Percentiles rank a stretch among this genome's conserved stretches.
Conservation (phyloP, 2,329 filamentous ascomycete genomes). For the Cytospora piceicola region DNA sequence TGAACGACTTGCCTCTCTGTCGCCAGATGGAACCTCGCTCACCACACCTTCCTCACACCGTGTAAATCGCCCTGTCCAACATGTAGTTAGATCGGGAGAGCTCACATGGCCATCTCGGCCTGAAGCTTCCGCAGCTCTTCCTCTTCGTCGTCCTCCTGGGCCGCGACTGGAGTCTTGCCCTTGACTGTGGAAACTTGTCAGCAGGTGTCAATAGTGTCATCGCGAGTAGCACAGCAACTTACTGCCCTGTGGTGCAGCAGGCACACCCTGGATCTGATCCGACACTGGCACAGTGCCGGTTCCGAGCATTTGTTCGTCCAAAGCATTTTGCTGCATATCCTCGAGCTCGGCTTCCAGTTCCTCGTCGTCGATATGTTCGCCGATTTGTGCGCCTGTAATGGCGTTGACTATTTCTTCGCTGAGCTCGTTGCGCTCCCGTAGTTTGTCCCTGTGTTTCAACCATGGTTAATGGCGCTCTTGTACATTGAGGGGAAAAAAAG, state of each 20-base stretch:
- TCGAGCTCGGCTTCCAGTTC: constrained; percentile 88
- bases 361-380: constrained; percentile 77
- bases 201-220: background rate
- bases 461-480: constrained; percentile 37
- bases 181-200: constrained; percentile 45
- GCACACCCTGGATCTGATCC: constrained; percentile 77
- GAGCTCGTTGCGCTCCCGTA: constrained; percentile 89
- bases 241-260: constrained; percentile 76
- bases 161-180: constrained; percentile 51
- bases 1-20: constrained; percentile 1
- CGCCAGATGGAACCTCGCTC: background rate
- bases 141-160: constrained; percentile 91
- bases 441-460: constrained; percentile 69
- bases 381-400: constrained; percentile 72
- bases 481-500: constrained; percentile 19
- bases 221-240: constrained; percentile 55
- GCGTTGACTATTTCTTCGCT: constrained; percentile 90
- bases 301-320: constrained; percentile 92
- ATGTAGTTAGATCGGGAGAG: background rate
- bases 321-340: constrained; percentile 83
- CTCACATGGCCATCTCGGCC: constrained; percentile 94
- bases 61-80: constrained; percentile 1
- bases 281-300: constrained; percentile 82
- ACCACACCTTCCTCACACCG: constrained; percentile 2
- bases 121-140: constrained; percentile 91